These are phyloP conservation scores for Fusarium longipes DNA, from an alignment of 2,329 filamentous ascomycete species.

Conservation along the genomic window DNA sequence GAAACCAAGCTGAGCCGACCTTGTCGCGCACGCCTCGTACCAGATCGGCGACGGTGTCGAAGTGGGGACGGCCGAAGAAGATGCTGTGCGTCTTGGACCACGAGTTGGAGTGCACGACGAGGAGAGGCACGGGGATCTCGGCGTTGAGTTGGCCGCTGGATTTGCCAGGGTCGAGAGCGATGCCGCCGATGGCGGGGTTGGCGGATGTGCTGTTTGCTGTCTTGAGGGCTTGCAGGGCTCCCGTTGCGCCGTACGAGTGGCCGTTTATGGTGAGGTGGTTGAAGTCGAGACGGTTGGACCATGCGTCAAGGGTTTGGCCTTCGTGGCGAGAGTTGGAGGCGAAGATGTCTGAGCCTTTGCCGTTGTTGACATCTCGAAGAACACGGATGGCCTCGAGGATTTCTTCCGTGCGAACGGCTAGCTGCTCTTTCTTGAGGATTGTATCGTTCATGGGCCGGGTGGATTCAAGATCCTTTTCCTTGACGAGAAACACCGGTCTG, in stretches of 20 bases:
- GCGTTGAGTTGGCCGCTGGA: conserved; percentile 69
- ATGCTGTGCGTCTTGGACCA: conserved; percentile 68
- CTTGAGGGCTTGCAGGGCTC: conserved; percentile 69
- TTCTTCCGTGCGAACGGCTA: conserved; percentile 63
- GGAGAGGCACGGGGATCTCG: conserved; percentile 66
- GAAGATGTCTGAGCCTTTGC: conserved; percentile 51
- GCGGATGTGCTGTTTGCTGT: conserved; percentile 48
- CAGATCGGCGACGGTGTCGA: conserved; percentile 69
- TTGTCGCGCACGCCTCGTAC: conserved; percentile 59
- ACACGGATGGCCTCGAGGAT: conserved; percentile 59
- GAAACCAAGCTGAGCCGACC: conserved; percentile 62
- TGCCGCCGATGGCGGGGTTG: conserved; percentile 62
- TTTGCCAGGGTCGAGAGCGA: conserved; percentile 75
- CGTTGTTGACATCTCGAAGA: conserved; percentile 55
- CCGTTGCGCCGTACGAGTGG: conserved; percentile 74
- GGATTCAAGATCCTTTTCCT: conserved; percentile 49
- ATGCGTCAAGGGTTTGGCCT: conserved; percentile 60
- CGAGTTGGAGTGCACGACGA: conserved; percentile 72
- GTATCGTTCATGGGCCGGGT: conserved; percentile 50
- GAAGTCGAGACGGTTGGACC: conserved; percentile 64
- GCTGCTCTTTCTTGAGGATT: conserved; percentile 58
- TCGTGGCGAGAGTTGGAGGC: conserved; percentile 60
- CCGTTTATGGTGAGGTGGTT: conserved; percentile 67
- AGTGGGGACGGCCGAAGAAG: conserved; percentile 73
- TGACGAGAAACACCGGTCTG: conserved; percentile 51